phyloP scores from a whole-genome alignment of 2,329 filamentous ascomycete genomes.

The Fusarium ramigenum region DNA sequence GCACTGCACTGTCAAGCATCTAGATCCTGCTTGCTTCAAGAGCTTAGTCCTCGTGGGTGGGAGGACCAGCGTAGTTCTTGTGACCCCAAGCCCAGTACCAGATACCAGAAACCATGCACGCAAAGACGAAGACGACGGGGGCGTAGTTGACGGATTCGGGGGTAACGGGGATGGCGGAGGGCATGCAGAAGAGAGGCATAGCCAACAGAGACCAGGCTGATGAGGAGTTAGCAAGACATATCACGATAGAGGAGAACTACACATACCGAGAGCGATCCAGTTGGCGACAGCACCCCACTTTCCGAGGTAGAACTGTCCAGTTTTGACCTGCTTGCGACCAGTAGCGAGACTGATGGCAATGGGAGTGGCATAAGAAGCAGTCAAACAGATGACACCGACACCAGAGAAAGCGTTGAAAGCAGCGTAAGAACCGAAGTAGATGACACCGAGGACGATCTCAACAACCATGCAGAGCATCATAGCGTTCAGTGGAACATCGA shows the following conservation, averaged over 20 bases:
- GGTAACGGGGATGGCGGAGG: not conserved
- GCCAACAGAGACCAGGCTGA: conserved; percentile 19
- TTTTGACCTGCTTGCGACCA: conserved; percentile 1
- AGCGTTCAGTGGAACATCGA: conserved; percentile 6
- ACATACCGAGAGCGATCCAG: conserved; percentile 9
- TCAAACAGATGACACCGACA: conserved; percentile 6
- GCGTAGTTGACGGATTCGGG: conserved; percentile 11
- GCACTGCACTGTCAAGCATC: conserved; percentile 27
- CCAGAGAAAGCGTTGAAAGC: conserved; percentile 13
- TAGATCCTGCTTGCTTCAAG: not conserved
- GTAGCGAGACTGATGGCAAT: conserved; percentile 7
- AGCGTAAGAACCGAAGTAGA: conserved; percentile 11
- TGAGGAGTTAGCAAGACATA: not conserved
- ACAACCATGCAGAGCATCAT: conserved; percentile 15
- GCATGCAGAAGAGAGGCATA: conserved; percentile 21
- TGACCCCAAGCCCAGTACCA: conserved; percentile 25
- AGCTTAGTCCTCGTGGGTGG: conserved; percentile 50
- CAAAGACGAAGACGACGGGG: conserved; percentile 11
- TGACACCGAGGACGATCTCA: conserved; percentile 1
- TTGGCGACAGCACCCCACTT: not conserved
- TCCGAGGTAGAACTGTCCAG: conserved; percentile 1
- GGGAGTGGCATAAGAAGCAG: conserved; percentile 10
- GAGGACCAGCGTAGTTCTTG: conserved; percentile 16
- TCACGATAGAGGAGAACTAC: not conserved
- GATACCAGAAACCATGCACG: not conserved